Base-by-base conservation (phyloP, 2,329 filamentous ascomycete genomes). In the Xylariaceae sp. region DNA sequence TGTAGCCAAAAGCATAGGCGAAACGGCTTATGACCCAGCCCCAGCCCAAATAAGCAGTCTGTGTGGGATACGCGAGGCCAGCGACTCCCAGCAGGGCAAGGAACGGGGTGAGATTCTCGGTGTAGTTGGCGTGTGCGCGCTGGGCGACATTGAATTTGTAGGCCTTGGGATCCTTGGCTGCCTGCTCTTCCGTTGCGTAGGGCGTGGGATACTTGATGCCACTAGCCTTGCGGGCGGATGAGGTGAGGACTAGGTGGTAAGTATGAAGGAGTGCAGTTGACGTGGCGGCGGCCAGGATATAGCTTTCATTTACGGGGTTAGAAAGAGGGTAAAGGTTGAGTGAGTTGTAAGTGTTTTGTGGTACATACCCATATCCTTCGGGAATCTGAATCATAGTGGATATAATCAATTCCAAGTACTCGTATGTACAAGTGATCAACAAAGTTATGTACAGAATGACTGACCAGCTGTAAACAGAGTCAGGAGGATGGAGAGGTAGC, bases 131-230 rank as follows among this genome's bases (percentile, higher is more conserved):
- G 61, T 86, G 82, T 8, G 51, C 48, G 35, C 49, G 49, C 55
- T 61, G 61, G 7, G 60, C 56, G 68, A 80, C 84, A 71, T 86
- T 86, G 70, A 85, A 85, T 42, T 63, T 60, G 62, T 66, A 76
- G 35, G 74, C 79, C 39, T 72, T 72, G 37, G 70, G 68, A 58
- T 81, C 70, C 65, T 79, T 76, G 22, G 68, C 70, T 17, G 77
- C 76, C 36, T 73, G 67, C 55, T 82, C 77, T 29, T 71, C 63
- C 25, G 65, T 68, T 37, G 77, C 81, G 56, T 84, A 85, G 35
- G 75, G 57, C 42, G 67, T 72, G 21, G 82, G 82, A 56, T 83
- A 85, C 35, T 64, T 59, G 56, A 85, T 60, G 12, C 73, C 72
- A 55, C 75, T 73, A 19, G 66, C 65, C 58, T 72, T 78, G 64